Evolutionary conservation across 805 yeast species (phyloP).

Genomic region (Ogataea corticis): DNA sequence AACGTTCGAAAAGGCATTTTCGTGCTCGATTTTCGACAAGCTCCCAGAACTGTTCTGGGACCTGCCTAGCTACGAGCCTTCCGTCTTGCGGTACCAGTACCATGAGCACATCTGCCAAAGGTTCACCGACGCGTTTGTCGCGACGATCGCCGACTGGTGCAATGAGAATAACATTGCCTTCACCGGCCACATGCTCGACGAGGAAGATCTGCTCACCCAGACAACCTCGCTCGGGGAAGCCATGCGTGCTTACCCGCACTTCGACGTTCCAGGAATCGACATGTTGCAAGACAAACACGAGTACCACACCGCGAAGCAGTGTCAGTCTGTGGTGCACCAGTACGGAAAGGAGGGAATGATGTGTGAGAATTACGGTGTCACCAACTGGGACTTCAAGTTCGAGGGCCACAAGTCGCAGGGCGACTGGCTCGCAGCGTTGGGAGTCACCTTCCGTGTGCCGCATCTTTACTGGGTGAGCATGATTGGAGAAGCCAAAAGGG

Average conservation of each 20-base stretch:
- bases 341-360: constrained; percentile 12
- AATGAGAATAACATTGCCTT: constrained; percentile 4
- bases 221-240: constrained; percentile 15
- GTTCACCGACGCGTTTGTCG: constrained; percentile 14
- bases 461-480: constrained; percentile 15
- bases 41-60: constrained; percentile 6
- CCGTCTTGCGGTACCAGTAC: constrained; percentile 7
- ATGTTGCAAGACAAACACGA: constrained; percentile 17
- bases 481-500: constrained; percentile 16
- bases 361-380: constrained; percentile 16
- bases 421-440: constrained; percentile 16
- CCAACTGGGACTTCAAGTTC: constrained; percentile 15
- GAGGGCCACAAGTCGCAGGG: constrained; percentile 18
- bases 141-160: constrained; percentile 12
- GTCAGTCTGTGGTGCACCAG: constrained; percentile 15
- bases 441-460: constrained; percentile 14
- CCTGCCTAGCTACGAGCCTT: constrained; percentile 1
- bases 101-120: constrained; percentile 15
- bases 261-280: constrained; percentile 16
- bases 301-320: constrained; percentile 16
- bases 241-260: constrained; percentile 12
- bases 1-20: neutral
- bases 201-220: constrained; percentile 14
- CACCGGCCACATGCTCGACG: constrained; percentile 16
- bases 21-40: neutral